Evolutionary conservation across 2,329 filamentous ascomycete genomes (phyloP).

Genomic region (Tolypocladium tundrense): DNA sequence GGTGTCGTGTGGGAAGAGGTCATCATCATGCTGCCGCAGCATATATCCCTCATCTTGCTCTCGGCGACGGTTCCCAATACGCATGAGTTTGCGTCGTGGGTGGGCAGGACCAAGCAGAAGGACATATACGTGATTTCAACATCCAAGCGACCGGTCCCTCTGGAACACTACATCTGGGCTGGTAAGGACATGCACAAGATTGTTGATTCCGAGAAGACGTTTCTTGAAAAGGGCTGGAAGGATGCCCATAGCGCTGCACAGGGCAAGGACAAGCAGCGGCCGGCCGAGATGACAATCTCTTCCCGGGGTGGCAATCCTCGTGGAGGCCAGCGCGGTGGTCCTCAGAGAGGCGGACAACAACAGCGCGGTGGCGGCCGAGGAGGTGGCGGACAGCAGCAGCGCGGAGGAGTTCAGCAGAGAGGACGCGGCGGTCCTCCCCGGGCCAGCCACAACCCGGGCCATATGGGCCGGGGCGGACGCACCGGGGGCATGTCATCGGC

Average conservation of each 20-base stretch:
- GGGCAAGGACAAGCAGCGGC: constrained; percentile 67
- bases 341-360: constrained; percentile 23
- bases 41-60: constrained; percentile 88
- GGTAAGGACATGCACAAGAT: constrained; percentile 90
- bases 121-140: constrained; percentile 99
- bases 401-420: constrained; percentile 42
- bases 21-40: constrained; percentile 97
- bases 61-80: constrained; percentile 97
- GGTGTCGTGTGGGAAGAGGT: constrained; percentile 99
- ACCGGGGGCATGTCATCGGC: constrained; percentile 79
- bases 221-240: constrained; percentile 90
- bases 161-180: constrained; percentile 96
- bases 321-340: constrained; percentile 24
- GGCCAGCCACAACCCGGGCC: constrained; percentile 58
- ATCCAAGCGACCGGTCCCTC: constrained; percentile 82
- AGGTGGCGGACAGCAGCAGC: constrained; percentile 36
- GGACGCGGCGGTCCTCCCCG: constrained; percentile 43
- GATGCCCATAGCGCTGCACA: constrained; percentile 75
- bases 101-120: constrained; percentile 94
- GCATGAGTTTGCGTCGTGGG: constrained; percentile 96
- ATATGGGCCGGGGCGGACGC: constrained; percentile 82
- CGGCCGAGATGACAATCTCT: constrained; percentile 21
- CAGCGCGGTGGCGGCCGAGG: constrained; percentile 37
- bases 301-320: constrained; percentile 27
- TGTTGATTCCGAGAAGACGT: constrained; percentile 84